Evolutionary conservation across 2,329 filamentous ascomycete species (phyloP), one percentile per base, ranked within the genome.

Genomic region (Thelonectria discophora): DNA sequence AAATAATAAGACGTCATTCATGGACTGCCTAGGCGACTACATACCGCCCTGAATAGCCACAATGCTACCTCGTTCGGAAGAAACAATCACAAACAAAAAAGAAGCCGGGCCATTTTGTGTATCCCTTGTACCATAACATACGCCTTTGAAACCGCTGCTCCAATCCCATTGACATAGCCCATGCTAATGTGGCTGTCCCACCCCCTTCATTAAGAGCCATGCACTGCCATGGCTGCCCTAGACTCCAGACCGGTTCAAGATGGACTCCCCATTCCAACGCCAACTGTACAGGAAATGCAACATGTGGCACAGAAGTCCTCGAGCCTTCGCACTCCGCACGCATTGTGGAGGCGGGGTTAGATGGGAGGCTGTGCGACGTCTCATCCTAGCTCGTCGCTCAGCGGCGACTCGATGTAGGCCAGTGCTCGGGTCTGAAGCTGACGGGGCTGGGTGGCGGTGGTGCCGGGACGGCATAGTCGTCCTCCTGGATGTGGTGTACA

Each of bases 361-460:
- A 43, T 55, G 34, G 43, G 58, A 30, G 61, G 61, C 52, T 53
- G 48, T 63, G 58, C 27, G 55, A 63, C 56, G 40, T 52, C 45
- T 56, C 30, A 43, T 60, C 47, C 40, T 58, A 60, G 59, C 49
- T 64, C 43, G 58, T 39, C 57, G 48, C 60, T 73, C 65, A 76
- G 59, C 69, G 73, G 55, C 69, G 72, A 47, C 66, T 65, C 47
- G 74, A 72, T 37, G 76, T 74, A 55, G 82, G 78, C 84, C 86
- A 87, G 72, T 84, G 80, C 59, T 88, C 85, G 21, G 78, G 75
- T 30, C 84, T 81, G 71, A 88, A 88, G 76, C 84, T 85, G 72
- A 89, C 84, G 8, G 87, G 87, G 67, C 84, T 88, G 12, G 87
- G 86, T 18, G 87, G 87, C 12, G 87, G 87, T 42, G 87, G 85